phyloP scores from a whole-genome alignment of 202 grass and related monocot genomes.

The Carex arenaria region DNA sequence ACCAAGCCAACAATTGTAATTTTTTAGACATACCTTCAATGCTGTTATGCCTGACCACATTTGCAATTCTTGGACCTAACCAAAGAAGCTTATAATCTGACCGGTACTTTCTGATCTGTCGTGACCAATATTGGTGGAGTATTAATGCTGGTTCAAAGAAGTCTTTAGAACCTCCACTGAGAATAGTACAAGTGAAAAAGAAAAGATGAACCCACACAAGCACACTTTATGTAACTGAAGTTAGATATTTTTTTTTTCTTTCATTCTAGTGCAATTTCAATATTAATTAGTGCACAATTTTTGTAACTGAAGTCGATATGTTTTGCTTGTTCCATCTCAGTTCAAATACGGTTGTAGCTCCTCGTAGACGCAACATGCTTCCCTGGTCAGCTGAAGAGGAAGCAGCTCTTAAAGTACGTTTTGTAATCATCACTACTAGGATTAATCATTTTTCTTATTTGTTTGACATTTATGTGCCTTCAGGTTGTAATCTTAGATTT shows the following conservation, averaged over 20 bases:
- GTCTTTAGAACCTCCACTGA: background rate
- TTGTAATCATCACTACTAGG: background rate
- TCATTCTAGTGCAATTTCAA: background rate
- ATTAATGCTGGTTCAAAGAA: background rate
- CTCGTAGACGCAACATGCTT: background rate
- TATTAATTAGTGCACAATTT: background rate
- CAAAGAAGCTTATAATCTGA: background rate
- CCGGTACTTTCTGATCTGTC: background rate
- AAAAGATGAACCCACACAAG: background rate
- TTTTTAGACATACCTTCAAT: too few species aligned
- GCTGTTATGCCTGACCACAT: background rate
- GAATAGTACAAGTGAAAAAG: background rate
- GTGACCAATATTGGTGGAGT: background rate
- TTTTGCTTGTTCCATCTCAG: slow-evolving; percentile 5
- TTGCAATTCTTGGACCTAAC: background rate
- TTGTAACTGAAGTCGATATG: background rate
- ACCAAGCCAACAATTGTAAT: background rate
- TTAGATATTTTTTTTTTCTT: background rate
- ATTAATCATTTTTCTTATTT: background rate
- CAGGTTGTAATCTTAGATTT: background rate
- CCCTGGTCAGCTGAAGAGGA: background rate
- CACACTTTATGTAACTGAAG: background rate
- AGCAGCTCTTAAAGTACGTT: background rate
- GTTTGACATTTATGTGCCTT: background rate
- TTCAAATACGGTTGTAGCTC: slow-evolving; percentile 10